A percentile compares a stretch with the other conserved stretches of the same genome.
Evolutionary conservation across 2,329 filamentous ascomycete species (phyloP).

Genomic region (Hypoxylon sp.): DNA sequence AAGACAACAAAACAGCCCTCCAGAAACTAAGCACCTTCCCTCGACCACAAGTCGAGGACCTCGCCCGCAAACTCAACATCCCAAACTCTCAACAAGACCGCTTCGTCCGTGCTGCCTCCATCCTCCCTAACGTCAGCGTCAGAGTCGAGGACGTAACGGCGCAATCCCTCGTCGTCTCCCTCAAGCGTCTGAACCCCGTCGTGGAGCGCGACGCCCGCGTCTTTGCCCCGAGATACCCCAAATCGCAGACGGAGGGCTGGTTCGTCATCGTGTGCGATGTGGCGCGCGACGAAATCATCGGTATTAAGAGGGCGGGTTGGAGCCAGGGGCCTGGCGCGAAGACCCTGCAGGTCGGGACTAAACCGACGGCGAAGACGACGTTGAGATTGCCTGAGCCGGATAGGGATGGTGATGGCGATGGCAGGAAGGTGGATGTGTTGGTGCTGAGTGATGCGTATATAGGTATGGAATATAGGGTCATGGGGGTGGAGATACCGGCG

Average conservation of each 20-base stretch:
- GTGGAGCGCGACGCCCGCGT: constrained; percentile 79
- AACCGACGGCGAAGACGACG: constrained; percentile 67
- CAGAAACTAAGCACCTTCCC: constrained; percentile 56
- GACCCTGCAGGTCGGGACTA: constrained; percentile 59
- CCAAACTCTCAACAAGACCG: constrained; percentile 60
- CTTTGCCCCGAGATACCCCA: constrained; percentile 91
- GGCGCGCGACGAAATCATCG: constrained; percentile 81
- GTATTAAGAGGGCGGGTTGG: constrained; percentile 90
- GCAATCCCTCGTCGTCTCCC: constrained; percentile 71
- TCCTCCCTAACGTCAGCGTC: constrained; percentile 79
- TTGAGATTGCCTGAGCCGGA: constrained; percentile 72
- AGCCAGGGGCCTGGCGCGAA: constrained; percentile 34
- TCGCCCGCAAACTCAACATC: constrained; percentile 68
- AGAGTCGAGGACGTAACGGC: constrained; percentile 73
- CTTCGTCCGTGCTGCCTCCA: constrained; percentile 72
- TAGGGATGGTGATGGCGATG: constrained; percentile 58
- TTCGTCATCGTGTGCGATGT: constrained; percentile 84
- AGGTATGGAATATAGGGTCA: constrained; percentile 73
- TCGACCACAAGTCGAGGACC: constrained; percentile 52
- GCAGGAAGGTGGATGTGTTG: constrained; percentile 77
- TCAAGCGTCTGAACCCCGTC: constrained; percentile 78
- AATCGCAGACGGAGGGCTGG: constrained; percentile 94
- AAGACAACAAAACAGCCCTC: constrained; percentile 57
- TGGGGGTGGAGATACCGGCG: constrained; percentile 67
- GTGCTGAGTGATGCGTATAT: constrained; percentile 92